These are phyloP conservation scores for Aureobasidium uvarum DNA, from an alignment of 2,329 filamentous ascomycete genomes.

Conservation along the genomic window DNA sequence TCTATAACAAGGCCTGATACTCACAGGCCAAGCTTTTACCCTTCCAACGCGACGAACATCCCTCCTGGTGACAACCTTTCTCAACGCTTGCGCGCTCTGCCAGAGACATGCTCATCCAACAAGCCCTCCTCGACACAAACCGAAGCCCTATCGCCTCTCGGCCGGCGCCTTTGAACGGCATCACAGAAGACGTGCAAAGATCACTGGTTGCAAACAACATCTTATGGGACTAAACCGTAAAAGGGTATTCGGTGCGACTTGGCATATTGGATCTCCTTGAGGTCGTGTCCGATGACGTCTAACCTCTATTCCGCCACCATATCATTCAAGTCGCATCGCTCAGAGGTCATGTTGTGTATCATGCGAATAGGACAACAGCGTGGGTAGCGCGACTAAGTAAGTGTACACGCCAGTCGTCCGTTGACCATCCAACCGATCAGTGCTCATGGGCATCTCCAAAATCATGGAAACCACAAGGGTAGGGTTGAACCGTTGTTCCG, in stretches of 20 bases:
- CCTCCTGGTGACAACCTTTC: too few relatives aligned
- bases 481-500: constrained; percentile 12
- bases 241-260: constrained; percentile 20
- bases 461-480: constrained; percentile 1
- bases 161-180: not conserved
- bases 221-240: constrained; percentile 2
- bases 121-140: not conserved
- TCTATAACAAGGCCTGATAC: not conserved
- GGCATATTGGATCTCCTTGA: constrained; percentile 14
- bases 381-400: not conserved
- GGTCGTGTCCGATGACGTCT: constrained; percentile 8
- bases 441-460: not conserved
- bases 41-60: too few relatives aligned
- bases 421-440: not conserved
- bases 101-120: not conserved
- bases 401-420: not conserved
- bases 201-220: not conserved
- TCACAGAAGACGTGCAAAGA: not conserved
- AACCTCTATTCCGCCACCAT: not conserved
- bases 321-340: not conserved
- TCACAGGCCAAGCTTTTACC: not conserved
- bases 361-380: not conserved
- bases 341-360: not conserved
- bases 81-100: not conserved
- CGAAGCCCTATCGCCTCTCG: not conserved